Base-by-base conservation (phyloP, 805 yeast genomes). In the Pichia insulana region DNA sequence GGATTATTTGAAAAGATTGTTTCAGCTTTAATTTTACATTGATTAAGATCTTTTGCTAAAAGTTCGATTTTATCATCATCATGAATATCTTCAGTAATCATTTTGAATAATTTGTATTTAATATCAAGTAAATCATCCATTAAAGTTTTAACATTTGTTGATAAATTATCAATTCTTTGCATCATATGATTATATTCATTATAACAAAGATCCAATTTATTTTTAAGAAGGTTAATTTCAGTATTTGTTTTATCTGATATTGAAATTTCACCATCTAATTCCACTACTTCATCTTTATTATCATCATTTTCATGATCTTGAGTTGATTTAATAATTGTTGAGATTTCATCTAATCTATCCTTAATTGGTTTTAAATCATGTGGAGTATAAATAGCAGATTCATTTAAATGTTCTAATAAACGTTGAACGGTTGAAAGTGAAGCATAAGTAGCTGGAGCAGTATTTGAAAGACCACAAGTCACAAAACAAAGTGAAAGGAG, bases 371-470 rank as follows among this genome's bases (percentile, higher is more conserved):
- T 66, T 50, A 88, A 71, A 59, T 92, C 98, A 52, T 83, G 84
- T 43, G 76, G 77, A 1, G 97, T 88, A 61, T 80, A 90, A 17
- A 85, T 86, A 42, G 78, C 79, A 39, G 85, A 76, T 57, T 85
- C 96, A 50, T 77, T 74, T 47, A 90, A 66, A 63, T 90, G 97
- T 49, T 78, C 84, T 51, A 92, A 69, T 44, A 92, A 66, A 51
- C 92, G 78, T 62, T 81, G 82, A 17, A 92, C 95, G 0, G 97
- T 87, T 34, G 88, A 72, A 34, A 90, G 65, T 3, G 95, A 84
- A 6, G 95, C 90, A 63, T 84, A 92, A 1, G 96, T 85, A 4
- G 97, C 96, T 1, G 97, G 96, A 1, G 96, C 95, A 30, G 87
- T 74, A 52, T 87, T 81, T 37, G 83, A 83, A 52, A 87, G 68